phyloP scores from a whole-genome alignment of 768 basidiomycete species.

The Obba rivulosa region DNA sequence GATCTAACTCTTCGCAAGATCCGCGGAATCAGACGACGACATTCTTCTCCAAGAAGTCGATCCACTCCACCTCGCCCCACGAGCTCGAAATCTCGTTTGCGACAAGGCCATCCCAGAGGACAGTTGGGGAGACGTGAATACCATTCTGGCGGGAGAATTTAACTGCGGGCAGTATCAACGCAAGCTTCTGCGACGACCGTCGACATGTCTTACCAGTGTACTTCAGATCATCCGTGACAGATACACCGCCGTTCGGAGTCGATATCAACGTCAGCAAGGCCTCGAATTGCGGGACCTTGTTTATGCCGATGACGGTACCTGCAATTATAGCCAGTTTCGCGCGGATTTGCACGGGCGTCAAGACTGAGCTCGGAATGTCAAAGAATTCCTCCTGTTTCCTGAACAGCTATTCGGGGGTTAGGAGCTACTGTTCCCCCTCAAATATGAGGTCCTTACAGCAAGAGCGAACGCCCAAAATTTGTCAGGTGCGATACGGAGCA shows the following conservation, averaged over 20 bases:
- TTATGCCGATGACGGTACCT: slow-evolving; percentile 43
- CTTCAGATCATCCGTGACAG: slow-evolving; percentile 81
- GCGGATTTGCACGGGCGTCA: slow-evolving; percentile 69
- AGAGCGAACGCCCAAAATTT: slow-evolving; percentile 77
- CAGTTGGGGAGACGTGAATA: slow-evolving; percentile 87
- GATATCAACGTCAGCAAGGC: slow-evolving; percentile 59
- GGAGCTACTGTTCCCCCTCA: background rate
- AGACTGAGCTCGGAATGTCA: slow-evolving; percentile 63
- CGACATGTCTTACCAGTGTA: slow-evolving; percentile 61
- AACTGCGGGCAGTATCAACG: slow-evolving; percentile 41
- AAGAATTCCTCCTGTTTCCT: slow-evolving; percentile 73
- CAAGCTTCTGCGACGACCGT: background rate
- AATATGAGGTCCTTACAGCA: slow-evolving; percentile 36
- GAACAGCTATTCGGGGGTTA: slow-evolving; percentile 52
- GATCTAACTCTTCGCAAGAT: background rate
- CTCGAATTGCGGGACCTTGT: slow-evolving; percentile 47
- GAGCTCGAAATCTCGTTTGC: slow-evolving; percentile 71
- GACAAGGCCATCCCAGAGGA: slow-evolving; percentile 70
- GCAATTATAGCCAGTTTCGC: slow-evolving; percentile 65
- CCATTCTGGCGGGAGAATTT: slow-evolving; percentile 89
- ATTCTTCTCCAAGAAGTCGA: slow-evolving; percentile 60
- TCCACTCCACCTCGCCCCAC: slow-evolving; percentile 83
- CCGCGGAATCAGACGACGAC: slow-evolving; percentile 25
- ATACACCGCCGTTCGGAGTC: slow-evolving; percentile 73
- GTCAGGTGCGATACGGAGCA: slow-evolving; percentile 64